Conservation (phyloP, 176 grass and related monocot species). For the Bromus sterilis region DNA sequence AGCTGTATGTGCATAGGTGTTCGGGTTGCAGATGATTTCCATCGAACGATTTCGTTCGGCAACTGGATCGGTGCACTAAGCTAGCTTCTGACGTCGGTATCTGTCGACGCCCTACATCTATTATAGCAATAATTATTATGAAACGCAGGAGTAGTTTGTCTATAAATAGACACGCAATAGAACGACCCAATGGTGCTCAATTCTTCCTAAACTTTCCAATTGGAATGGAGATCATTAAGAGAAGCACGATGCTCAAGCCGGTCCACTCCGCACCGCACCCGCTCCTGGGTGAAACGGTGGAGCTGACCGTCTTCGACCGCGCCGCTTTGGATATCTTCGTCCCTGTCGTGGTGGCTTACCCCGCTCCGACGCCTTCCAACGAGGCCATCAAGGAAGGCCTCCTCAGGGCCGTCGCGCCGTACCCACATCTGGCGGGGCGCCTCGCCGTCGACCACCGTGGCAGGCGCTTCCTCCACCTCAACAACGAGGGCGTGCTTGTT, state of each 20-base stretch:
- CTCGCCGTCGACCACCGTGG: background rate
- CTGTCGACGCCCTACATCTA: too few species aligned
- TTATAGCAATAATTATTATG: too few species aligned
- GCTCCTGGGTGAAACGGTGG: background rate
- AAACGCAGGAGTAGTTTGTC: too few species aligned
- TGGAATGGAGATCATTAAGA: background rate
- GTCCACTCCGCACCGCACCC: background rate
- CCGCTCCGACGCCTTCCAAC: constrained; percentile 21
- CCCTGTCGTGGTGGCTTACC: constrained; percentile 15
- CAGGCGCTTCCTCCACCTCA: background rate
- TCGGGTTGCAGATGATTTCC: too few species aligned
- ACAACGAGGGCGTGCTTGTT: constrained; percentile 8
- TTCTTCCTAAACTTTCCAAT: background rate
- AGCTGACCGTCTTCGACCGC: constrained; percentile 30
- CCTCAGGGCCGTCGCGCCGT: background rate
- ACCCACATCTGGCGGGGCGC: background rate
- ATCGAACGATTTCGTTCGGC: too few species aligned
- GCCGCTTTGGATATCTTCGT: constrained; percentile 17
- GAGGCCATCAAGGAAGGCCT: constrained; percentile 20
- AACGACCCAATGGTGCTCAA: too few species aligned
- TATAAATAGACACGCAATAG: too few species aligned
- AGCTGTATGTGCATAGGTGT: too few species aligned
- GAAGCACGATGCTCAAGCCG: background rate
- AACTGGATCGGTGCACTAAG: too few species aligned
- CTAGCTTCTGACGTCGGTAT: too few species aligned